Base-by-base conservation (phyloP, 2,329 filamentous ascomycete genomes). In the Talaromyces sp. region DNA sequence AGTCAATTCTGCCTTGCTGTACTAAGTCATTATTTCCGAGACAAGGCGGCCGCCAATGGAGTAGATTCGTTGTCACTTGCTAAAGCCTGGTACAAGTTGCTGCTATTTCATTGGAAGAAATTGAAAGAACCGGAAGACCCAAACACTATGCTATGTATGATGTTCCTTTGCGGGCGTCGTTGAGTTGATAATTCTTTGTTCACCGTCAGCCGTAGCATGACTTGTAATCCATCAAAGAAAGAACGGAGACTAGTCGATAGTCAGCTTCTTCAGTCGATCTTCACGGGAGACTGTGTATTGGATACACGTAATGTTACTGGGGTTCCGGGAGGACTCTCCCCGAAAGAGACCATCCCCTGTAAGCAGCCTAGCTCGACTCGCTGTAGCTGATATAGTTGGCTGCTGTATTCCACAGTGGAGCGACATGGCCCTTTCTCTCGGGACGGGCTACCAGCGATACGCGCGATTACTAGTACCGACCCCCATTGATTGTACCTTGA, bases 401-500 rank as follows among this genome's bases (percentile, higher is more conserved):
- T n/a, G 3, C 1, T 16, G 9, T 11, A 9, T 2, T 10, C 37
- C 48, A 54, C 39, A 56, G 60, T 62, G 60, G 60, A 33, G 48
- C 11, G 31, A n/a, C 35, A 27, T 35, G 60, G 59, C 50, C 64
- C 64, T 61, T 43, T 62, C 52, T 45, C 64, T 57, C 50, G 59
- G 64, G 64, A 62, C 64, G 13, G 43, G 16, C 64, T 65, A 62
- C 27, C 19, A 27, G 48, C 39, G 39, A 35, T 62, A 62, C 60
- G 60, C 16, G 22, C 47, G 5, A 19, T 59, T 54, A 54, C 60
- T 50, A 45, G 22, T 22, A 22, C 22, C 22, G 22, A 22, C 22
- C 33, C 45, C 37, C 31, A 59, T 9, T 43, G 35, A 27, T 22
- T 31, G 50, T 54, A 37, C 52, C 52, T 37, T 22, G n/a, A 22